Conservation (phyloP, 805 yeast species). For the Nakazawaea siamensis region DNA sequence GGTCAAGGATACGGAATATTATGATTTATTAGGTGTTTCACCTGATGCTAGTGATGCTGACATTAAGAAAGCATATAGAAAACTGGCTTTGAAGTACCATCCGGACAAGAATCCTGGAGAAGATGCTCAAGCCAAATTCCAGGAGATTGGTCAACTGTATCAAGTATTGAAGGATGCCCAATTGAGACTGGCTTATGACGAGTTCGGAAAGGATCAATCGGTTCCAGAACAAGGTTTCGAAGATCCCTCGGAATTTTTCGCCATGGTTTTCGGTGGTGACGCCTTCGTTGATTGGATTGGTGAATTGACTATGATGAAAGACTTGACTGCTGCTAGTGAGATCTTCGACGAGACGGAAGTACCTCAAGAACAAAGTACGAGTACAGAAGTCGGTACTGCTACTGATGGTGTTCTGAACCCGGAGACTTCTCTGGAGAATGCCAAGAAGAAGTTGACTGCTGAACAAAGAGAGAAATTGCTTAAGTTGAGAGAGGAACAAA, state of each 20-base stretch:
- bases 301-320: constrained; percentile 71
- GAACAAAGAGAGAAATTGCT: constrained; percentile 16
- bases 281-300: constrained; percentile 86
- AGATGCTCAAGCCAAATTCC: constrained; percentile 65
- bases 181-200: constrained; percentile 61
- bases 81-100: constrained; percentile 66
- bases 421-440: neutral
- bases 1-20: constrained; percentile 73
- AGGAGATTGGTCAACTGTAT: constrained; percentile 59
- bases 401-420: constrained; percentile 1
- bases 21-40: constrained; percentile 54
- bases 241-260: constrained; percentile 66
- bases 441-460: constrained; percentile 7
- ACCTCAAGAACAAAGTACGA: constrained; percentile 12
- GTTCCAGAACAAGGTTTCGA: constrained; percentile 66
- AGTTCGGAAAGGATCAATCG: constrained; percentile 66
- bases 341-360: constrained; percentile 32
- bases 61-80: constrained; percentile 74
- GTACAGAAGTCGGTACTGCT: constrained; percentile 5
- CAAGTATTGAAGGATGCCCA: constrained; percentile 65
- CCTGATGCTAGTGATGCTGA: constrained; percentile 54
- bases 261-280: constrained; percentile 80
- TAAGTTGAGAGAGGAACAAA: constrained; percentile 17
- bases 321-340: constrained; percentile 57
- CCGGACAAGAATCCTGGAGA: constrained; percentile 79